phyloP scores from a whole-genome alignment of 2,329 filamentous ascomycete species.

The Colletotrichum abscissum region DNA sequence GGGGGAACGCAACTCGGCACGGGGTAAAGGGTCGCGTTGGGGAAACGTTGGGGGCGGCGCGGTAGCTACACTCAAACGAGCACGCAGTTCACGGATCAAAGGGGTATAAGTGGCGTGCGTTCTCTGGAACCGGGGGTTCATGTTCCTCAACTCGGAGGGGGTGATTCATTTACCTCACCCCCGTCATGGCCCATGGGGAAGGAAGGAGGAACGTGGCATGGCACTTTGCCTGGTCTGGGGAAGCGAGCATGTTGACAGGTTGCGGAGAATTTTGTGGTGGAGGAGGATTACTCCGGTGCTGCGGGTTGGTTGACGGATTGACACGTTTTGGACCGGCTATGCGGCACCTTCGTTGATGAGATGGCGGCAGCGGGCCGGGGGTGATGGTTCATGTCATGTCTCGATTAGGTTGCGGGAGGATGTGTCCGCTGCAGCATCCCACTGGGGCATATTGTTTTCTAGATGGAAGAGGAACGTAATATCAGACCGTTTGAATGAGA shows the following conservation, averaged over 20 bases:
- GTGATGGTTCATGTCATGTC: not conserved
- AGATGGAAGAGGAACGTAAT: not conserved
- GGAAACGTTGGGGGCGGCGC: conserved; percentile 16
- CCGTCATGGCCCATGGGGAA: not conserved
- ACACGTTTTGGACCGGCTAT: not conserved
- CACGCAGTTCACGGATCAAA: not conserved
- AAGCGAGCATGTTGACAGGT: not conserved
- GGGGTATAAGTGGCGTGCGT: not conserved
- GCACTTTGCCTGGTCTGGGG: not conserved
- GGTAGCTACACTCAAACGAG: not conserved
- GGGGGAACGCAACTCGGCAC: not conserved
- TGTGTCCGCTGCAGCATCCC: not conserved
- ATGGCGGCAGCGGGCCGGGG: not conserved
- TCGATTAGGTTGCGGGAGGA: conserved; percentile 16
- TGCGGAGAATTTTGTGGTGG: not conserved
- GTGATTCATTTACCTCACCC: not conserved
- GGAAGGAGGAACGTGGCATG: not conserved
- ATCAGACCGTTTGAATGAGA: too few relatives aligned
- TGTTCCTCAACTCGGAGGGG: not conserved
- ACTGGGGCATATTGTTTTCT: not conserved
- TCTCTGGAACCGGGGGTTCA: not conserved
- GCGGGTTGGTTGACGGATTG: not conserved
- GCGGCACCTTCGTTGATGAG: not conserved
- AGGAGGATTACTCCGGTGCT: not conserved
- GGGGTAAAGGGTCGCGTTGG: conserved; percentile 10